Evolutionary conservation across 139 green algal genomes (phyloP).

Genomic region (Edaphochlamys debaryana): DNA sequence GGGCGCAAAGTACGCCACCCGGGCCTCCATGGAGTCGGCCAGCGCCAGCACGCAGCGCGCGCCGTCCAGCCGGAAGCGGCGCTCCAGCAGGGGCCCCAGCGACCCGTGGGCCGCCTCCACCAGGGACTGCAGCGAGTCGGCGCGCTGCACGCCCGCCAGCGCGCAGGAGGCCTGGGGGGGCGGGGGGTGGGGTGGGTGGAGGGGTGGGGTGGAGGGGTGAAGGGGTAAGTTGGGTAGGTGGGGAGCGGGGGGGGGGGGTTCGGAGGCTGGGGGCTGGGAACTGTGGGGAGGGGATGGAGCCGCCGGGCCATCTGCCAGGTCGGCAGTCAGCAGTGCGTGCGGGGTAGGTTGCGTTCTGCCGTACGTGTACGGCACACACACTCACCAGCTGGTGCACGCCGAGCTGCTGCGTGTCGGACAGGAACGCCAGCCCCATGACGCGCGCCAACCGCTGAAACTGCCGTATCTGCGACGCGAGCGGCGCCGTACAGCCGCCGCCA

Average conservation of each 20-base stretch:
- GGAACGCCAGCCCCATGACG: constrained; percentile 27
- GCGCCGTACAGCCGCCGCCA: no score
- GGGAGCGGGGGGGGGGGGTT: no score
- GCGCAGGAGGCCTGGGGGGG: not conserved
- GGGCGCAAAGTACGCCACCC: constrained; percentile 24
- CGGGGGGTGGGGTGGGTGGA: not conserved
- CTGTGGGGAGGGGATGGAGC: not conserved
- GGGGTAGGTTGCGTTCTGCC: no score
- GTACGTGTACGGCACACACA: no score
- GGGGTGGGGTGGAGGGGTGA: no score
- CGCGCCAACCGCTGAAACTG: not conserved
- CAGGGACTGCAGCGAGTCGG: constrained; percentile 9
- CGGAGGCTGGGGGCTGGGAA: not conserved
- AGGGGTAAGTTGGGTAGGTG: not conserved
- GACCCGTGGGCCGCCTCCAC: not conserved
- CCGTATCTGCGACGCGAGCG: not conserved
- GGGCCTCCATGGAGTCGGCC: constrained; percentile 24
- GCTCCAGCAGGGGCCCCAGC: constrained; percentile 13
- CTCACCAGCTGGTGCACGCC: not conserved
- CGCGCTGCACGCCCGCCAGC: constrained; percentile 19
- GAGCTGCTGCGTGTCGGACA: constrained; percentile 9
- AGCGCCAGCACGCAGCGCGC: constrained; percentile 26
- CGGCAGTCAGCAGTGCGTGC: no score
- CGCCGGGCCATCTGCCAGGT: no score
- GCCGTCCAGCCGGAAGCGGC: not conserved